Percentiles rank a stretch among this genome's conserved stretches.
These are phyloP conservation scores for Spizellomyces punctatus DNA, from an alignment of 192 early-diverging fungal genomes.

Conservation along the genomic window DNA sequence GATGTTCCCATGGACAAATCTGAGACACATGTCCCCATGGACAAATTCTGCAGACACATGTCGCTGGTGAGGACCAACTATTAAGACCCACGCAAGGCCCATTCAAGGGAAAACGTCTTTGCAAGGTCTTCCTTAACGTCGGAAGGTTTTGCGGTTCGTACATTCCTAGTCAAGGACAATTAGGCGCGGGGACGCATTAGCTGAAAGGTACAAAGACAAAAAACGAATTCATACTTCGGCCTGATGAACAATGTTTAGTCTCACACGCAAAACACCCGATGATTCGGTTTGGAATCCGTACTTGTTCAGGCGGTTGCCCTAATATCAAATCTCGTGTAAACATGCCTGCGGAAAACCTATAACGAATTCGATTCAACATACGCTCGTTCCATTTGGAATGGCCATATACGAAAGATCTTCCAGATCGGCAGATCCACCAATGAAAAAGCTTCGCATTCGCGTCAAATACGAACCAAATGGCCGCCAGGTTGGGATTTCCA, in stretches of 20 bases:
- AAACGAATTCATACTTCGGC: constrained; percentile 26
- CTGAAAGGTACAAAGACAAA: not conserved
- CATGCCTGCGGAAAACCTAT: too few relatives aligned
- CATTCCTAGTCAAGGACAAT: too few relatives aligned
- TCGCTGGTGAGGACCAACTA: not conserved
- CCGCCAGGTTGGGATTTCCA: constrained; percentile 38
- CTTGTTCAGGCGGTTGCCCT: constrained; percentile 25
- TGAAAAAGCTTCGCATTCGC: constrained; percentile 35
- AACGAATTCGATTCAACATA: not conserved
- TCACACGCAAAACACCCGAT: constrained; percentile 34
- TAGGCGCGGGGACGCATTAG: not conserved
- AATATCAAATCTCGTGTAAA: too few relatives aligned
- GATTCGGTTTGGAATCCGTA: constrained; percentile 46
- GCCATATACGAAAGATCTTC: constrained; percentile 40
- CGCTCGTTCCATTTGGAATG: constrained; percentile 23
- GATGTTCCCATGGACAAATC: constrained; percentile 12
- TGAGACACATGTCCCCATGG: not conserved
- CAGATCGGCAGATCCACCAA: constrained; percentile 38
- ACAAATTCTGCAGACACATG: not conserved
- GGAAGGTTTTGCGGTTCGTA: too few relatives aligned
- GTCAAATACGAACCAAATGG: constrained; percentile 24
- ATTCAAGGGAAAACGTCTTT: too few relatives aligned
- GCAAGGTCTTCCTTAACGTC: too few relatives aligned
- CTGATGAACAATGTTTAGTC: constrained; percentile 41
- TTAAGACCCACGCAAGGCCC: not conserved